Base-by-base conservation (phyloP, 768 basidiomycete genomes). In the Hebeloma cylindrosporum region DNA sequence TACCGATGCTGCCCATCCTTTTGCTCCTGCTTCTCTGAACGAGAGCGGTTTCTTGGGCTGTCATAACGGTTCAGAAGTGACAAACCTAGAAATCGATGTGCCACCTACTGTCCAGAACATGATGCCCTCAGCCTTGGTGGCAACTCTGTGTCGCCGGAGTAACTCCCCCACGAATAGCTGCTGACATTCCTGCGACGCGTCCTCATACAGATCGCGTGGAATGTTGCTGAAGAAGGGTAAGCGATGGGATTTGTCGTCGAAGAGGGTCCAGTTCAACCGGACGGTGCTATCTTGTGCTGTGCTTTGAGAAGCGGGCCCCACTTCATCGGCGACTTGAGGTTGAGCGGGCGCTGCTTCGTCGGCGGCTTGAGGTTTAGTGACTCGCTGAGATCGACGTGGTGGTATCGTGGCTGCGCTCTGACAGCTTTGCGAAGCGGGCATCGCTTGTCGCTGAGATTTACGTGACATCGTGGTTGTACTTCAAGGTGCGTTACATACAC, bases 191-290 rank as follows among this genome's bases (percentile, higher is more conserved):
- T 35, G 41, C 31, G 41, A 43, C 41, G 29, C 16, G 17, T n/a
- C 29, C 7, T 43, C 41, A 34, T 31, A 43, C 23, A 42, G 20
- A 21, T 42, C 21, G 29, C 40, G 40, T 14, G 40, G 40, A 31
- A 42, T 31, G 7, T 9, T 13, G 16, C 17, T 42, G 30, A 30
- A 11, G 27, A 31, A 9, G 28, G 40, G 40, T 30, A 4, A 5
- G 27, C 28, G 29, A 31, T 18, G 28, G 40, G 40, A 42, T 20
- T 42, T 30, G 40, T 42, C n/a, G n/a, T n/a, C 40, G 29, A 42
- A 42, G 28, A 42, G 40, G 29, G 32, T 42, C 27, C 40, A 42
- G 27, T 42, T 42, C 40, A 42, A 42, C 13, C n/a, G 6, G 40
- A 42, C 17, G 16, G 21, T 10, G 16, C 11, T 29, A 26, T 40